phyloP scores from a whole-genome alignment of 345 rosid genomes.

The Murraya paniculata region DNA sequence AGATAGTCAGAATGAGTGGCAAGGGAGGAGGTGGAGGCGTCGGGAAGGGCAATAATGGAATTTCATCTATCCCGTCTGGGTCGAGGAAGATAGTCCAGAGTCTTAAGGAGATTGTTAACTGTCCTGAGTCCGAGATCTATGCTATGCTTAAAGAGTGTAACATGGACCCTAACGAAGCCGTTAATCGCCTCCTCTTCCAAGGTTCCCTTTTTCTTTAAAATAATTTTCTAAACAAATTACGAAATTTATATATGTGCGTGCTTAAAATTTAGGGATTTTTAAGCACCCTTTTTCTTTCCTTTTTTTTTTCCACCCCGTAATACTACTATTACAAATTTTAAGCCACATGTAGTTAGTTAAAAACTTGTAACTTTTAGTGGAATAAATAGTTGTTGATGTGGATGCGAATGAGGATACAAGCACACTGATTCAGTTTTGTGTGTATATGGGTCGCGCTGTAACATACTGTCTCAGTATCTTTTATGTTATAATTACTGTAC shows the following conservation, averaged over 20 bases:
- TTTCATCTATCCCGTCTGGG: slow-evolving; percentile 65
- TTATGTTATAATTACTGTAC: background rate
- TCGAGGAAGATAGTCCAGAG: slow-evolving; percentile 85
- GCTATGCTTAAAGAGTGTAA: slow-evolving; percentile 90
- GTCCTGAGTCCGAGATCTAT: slow-evolving; percentile 91
- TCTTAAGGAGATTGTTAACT: slow-evolving; percentile 96
- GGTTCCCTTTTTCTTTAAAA: slow-evolving; percentile 32
- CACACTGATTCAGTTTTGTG: background rate
- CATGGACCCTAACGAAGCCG: slow-evolving; percentile 99
- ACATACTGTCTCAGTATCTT: background rate
- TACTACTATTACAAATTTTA: background rate
- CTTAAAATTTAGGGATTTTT: slow-evolving; percentile 17
- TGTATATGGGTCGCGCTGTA: background rate
- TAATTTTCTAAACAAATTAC: no score
- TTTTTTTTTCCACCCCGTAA: background rate
- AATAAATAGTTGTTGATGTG: background rate
- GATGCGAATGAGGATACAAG: background rate
- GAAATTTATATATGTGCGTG: background rate
- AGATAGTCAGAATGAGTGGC: slow-evolving; percentile 40
- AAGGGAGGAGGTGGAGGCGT: slow-evolving; percentile 54
- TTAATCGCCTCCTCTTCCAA: slow-evolving; percentile 90
- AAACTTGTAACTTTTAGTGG: background rate
- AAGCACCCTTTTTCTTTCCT: background rate
- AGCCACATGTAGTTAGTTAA: background rate
- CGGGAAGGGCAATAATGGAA: slow-evolving; percentile 56